A percentile compares a stretch with the other conserved stretches of the same genome.
These are phyloP conservation scores for Paramecium pentaurelia DNA, from an alignment of 73 alveolate species.

Conservation along the genomic window DNA sequence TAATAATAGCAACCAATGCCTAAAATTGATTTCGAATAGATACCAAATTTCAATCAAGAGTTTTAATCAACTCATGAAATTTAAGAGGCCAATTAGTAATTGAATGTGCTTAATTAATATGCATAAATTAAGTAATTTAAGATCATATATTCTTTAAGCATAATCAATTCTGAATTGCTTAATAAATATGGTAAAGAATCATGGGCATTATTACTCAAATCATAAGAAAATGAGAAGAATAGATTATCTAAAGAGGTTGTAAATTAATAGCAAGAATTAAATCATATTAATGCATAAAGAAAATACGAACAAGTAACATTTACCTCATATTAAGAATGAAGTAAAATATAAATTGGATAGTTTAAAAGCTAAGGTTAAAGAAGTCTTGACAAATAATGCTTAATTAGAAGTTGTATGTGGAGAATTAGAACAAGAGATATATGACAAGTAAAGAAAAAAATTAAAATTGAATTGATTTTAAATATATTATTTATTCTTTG, in stretches of 20 bases:
- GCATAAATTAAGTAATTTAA: background rate
- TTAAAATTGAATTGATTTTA: background rate
- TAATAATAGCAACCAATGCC: background rate
- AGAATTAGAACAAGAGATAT: slow-evolving; percentile 1
- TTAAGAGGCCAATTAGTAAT: background rate
- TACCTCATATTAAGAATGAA: background rate
- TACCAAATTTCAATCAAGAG: background rate
- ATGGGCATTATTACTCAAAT: background rate
- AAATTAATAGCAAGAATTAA: background rate
- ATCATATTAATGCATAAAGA: slow-evolving; percentile 20
- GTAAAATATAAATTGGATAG: slow-evolving; percentile 8
- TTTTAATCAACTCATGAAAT: background rate
- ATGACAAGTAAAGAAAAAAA: background rate
- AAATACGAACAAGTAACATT: slow-evolving; percentile 24
- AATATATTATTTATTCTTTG: background rate
- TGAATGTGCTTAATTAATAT: background rate
- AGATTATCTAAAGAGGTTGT: background rate
- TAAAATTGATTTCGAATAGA: background rate
- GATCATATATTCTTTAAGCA: background rate
- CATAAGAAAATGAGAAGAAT: slow-evolving; percentile 16
- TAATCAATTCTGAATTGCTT: slow-evolving; percentile 1
- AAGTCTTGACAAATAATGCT: background rate
- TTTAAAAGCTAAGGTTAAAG: background rate
- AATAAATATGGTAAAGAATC: slow-evolving; percentile 40
- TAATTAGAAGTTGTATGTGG: background rate